Evolutionary conservation across 2,329 filamentous ascomycete genomes (phyloP).

Genomic region (Chaetoscypha palmicola): DNA sequence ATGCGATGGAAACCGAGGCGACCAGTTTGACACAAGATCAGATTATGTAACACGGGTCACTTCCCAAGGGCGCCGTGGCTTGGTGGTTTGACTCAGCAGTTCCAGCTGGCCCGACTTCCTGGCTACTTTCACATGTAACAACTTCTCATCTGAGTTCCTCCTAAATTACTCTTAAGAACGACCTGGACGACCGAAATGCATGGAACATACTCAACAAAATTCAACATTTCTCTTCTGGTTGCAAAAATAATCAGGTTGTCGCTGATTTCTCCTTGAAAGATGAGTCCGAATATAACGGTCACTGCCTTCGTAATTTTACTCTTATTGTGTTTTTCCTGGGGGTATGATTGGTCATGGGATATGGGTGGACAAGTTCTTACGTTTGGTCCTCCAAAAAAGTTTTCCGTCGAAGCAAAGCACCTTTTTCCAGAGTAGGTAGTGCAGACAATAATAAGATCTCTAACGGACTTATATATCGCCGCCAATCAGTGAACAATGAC

Average conservation of each 20-base stretch:
- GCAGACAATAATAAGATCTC: constrained; percentile 17
- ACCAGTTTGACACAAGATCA: constrained; percentile 88
- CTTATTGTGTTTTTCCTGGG: constrained; percentile 6
- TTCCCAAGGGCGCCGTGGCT: background rate
- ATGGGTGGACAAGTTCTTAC: constrained; percentile 14
- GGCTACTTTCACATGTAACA: constrained; percentile 1
- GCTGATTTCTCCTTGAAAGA: background rate
- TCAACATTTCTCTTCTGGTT: background rate
- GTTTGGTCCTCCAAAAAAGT: constrained; percentile 16
- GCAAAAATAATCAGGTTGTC: background rate
- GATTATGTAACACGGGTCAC: constrained; percentile 64
- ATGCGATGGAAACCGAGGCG: constrained; percentile 75
- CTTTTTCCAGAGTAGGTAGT: constrained; percentile 13
- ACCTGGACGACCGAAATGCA: too few species aligned
- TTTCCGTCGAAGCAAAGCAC: constrained; percentile 7
- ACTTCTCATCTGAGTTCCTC: background rate
- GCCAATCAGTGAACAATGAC: too few species aligned
- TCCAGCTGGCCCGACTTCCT: background rate
- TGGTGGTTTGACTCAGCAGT: background rate
- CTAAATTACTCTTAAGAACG: background rate
- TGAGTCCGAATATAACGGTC: background rate
- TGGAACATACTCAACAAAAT: background rate
- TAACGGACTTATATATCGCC: too few species aligned
- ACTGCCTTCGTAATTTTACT: constrained; percentile 5
- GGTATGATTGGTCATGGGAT: constrained; percentile 4